Evolutionary conservation across 768 basidiomycete genomes (phyloP).

Genomic region (Cystofilobasidium capitatum): DNA sequence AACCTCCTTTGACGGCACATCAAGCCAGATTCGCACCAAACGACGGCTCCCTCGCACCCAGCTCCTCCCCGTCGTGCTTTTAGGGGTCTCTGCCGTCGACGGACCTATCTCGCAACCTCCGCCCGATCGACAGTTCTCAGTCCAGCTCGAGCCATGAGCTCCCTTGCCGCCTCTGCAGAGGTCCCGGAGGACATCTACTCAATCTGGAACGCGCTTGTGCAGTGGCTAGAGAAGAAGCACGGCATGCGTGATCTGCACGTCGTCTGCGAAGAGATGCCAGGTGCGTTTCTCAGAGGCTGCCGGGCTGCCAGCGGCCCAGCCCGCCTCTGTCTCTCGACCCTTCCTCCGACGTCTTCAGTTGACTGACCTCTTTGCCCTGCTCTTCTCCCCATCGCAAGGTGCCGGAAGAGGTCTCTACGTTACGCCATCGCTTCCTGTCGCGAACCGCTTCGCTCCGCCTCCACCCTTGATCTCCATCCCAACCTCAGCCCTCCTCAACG

Average conservation of each 20-base stretch:
- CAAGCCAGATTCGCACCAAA: too few relatives aligned
- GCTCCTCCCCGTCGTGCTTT: too few relatives aligned
- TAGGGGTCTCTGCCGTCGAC: too few relatives aligned
- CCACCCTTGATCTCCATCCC: slow-evolving; percentile 58
- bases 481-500: slow-evolving; percentile 59
- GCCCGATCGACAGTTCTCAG: too few relatives aligned
- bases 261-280: background rate
- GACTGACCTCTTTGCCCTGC: background rate
- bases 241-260: background rate
- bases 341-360: background rate
- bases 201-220: background rate
- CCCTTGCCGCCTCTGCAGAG: too few relatives aligned
- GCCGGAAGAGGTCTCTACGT: slow-evolving; percentile 22
- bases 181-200: background rate
- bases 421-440: background rate
- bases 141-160: too few relatives aligned
- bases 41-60: too few relatives aligned
- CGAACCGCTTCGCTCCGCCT: slow-evolving; percentile 15
- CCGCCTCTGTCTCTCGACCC: background rate
- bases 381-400: background rate
- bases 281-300: background rate
- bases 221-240: background rate
- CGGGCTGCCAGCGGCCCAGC: too few relatives aligned
- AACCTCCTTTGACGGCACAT: too few relatives aligned
- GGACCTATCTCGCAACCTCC: too few relatives aligned